Conservation (phyloP, 306 rosid species). For the Rosa multiflora region DNA sequence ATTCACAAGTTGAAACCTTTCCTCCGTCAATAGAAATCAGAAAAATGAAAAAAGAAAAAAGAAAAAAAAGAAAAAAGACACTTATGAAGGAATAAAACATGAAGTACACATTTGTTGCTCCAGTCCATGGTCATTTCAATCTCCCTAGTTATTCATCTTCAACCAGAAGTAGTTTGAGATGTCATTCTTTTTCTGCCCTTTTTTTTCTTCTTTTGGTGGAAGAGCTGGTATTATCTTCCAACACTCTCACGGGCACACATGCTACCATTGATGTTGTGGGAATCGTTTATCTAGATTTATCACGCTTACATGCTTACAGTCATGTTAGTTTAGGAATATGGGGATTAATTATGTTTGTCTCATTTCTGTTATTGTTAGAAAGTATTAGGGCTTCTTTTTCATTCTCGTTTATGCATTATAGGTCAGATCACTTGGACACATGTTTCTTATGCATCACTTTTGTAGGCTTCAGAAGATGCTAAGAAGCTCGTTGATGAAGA, state of each 20-base stretch:
- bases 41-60: not conserved
- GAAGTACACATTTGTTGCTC: not conserved
- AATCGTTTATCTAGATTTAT: not conserved
- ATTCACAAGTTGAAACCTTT: not conserved
- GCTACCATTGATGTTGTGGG: not conserved
- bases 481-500: constrained; percentile 83
- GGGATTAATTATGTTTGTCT: not conserved
- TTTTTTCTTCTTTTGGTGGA: not conserved
- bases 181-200: not conserved
- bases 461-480: constrained; percentile 94
- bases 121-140: not conserved
- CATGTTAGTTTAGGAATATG: not conserved
- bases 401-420: not conserved
- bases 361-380: not conserved
- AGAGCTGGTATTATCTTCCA: not conserved
- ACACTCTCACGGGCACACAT: not conserved
- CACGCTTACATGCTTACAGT: not conserved
- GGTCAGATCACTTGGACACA: not conserved
- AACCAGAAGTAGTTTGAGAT: not conserved
- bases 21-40: not conserved
- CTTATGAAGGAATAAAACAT: not conserved
- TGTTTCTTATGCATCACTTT: constrained; percentile 21
- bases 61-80: not conserved
- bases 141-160: not conserved
- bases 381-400: not conserved